Evolutionary conservation across 2,329 filamentous ascomycete genomes (phyloP).

Genomic region (Fusarium nygamai): DNA sequence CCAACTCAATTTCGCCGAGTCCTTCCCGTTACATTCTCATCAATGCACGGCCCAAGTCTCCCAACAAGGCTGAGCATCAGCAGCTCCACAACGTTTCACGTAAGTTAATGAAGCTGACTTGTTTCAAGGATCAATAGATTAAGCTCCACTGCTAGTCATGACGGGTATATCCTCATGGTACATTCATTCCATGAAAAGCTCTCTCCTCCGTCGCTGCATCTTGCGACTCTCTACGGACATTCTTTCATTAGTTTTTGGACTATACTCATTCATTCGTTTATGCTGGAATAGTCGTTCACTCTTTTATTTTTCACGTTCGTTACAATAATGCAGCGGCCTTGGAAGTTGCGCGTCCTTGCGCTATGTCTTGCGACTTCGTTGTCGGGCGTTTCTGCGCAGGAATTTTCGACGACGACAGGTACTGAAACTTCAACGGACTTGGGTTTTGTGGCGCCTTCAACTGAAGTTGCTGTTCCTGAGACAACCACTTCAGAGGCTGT

Average conservation of each 20-base stretch:
- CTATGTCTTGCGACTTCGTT: background rate
- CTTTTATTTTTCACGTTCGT: background rate
- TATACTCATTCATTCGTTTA: background rate
- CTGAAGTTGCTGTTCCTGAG: background rate
- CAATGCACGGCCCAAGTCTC: background rate
- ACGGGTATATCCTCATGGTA: background rate
- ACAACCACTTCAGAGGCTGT: background rate
- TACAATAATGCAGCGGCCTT: background rate
- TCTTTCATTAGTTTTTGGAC: background rate
- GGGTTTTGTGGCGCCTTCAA: background rate
- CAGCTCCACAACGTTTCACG: constrained; percentile 3
- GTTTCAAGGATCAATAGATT: background rate
- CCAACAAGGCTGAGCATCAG: background rate
- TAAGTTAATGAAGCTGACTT: background rate
- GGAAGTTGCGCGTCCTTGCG: constrained; percentile 15
- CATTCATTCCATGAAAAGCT: constrained; percentile 6
- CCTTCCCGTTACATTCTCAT: background rate
- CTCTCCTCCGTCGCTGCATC: background rate
- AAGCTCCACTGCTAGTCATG: background rate
- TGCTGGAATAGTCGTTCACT: background rate
- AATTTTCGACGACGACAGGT: background rate
- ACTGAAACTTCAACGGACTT: background rate
- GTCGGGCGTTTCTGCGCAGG: background rate
- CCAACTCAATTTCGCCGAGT: background rate
- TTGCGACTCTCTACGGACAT: background rate